Evolutionary conservation across 371 early-diverging fungal genomes (phyloP), one percentile per base, ranked within the genome.

Genomic region (Lichtheimia ornata): DNA sequence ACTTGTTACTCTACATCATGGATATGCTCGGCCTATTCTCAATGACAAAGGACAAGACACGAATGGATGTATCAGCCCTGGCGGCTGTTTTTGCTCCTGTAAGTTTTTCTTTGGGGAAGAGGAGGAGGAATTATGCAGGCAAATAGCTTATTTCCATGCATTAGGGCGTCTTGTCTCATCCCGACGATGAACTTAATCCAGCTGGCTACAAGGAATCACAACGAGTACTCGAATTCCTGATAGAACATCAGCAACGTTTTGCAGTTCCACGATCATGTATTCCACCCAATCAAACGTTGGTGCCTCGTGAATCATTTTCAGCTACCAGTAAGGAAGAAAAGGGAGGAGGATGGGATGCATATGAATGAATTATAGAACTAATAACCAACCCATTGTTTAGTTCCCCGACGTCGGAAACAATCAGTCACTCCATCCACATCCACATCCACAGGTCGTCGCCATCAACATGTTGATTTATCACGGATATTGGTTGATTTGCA

Each of bases 31-130:
- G 76, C 2, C 50, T 84, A 12, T 86, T 88, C 54, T 76, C 83
- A 14, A 60, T 73, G 14, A 74, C 79, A 49, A 72, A 70, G n/a
- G 73, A 74, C 14, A 62, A 65, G 20, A 86, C 84, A 20, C 74
- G 82, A 20, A 88, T 88, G 88, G 79, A 82, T 58, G 63, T 77
- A 2, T 72, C 77, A 15, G 81, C 84, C 43, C 57, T 88, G 20
- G 84, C 88, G 7, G 77, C 84, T 18, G 80, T 85, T n/a, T 88
- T 88, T 73, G 79, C 85, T 42, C 88, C 88, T 45, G 78, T 77
- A 67, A 69, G 59, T 41, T 17, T 47, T n/a, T 18, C 1, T 45
- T 22, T 1, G 35, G 35, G 35, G 6, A 28, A 5, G 30, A 14
- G 13, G 4, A 9, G n/a, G 12, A 6, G 15, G 9, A 14, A 14